phyloP scores from a whole-genome alignment of 768 basidiomycete species.

The Lanmaoa rubissima region DNA sequence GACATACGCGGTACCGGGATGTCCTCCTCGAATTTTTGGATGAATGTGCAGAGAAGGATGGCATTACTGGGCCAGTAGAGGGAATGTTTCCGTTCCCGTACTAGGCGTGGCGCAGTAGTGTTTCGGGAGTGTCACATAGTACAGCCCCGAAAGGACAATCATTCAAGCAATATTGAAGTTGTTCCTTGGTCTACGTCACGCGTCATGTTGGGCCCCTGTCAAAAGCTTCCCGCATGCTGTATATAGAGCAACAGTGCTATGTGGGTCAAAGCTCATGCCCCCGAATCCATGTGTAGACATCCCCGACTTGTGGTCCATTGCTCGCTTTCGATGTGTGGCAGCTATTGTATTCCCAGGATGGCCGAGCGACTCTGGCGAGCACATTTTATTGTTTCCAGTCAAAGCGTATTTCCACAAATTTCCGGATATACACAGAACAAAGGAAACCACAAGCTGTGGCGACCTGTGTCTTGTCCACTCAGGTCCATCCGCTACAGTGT shows the following conservation, averaged over 20 bases:
- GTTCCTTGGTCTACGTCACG: background rate
- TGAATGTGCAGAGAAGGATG: conserved; percentile 22
- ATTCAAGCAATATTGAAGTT: background rate
- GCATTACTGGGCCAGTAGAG: conserved; percentile 9
- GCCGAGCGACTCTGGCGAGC: background rate
- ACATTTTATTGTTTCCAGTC: conserved; percentile 12
- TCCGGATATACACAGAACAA: conserved; percentile 17
- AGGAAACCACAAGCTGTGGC: conserved; percentile 14
- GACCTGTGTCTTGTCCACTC: conserved; percentile 13
- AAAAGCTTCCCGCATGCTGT: background rate
- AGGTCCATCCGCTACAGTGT: conserved; percentile 1
- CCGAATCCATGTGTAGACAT: background rate
- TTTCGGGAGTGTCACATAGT: background rate
- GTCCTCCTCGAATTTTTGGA: conserved; percentile 28
- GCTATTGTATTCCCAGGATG: conserved; percentile 7
- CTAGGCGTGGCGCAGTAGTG: background rate
- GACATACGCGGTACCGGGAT: conserved; percentile 22
- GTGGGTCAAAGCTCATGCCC: conserved; percentile 3
- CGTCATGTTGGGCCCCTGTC: background rate
- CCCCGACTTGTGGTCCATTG: background rate
- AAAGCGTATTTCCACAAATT: conserved; percentile 9
- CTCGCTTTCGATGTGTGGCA: background rate
- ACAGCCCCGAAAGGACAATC: background rate
- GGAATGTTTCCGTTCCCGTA: conserved; percentile 20
- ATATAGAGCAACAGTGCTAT: no score